Conservation (phyloP, 352 stramenopile species). For the Plasmopara viticola region DNA sequence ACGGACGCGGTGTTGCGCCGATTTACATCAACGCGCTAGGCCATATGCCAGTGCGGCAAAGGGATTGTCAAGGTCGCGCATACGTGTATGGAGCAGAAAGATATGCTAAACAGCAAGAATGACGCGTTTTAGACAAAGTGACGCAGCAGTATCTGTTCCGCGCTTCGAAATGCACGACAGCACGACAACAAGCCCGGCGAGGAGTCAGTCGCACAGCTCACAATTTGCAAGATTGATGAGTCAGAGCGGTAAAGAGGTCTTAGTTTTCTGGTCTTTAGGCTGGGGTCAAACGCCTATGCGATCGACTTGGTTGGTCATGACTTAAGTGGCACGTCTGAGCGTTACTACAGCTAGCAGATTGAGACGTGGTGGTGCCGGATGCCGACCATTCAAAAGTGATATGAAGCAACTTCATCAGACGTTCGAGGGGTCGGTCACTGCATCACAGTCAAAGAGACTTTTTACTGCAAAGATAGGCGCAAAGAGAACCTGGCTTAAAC, state of each 20-base stretch:
- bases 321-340: not conserved
- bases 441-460: not conserved
- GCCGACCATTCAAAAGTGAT: no score
- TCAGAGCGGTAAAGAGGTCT: not conserved
- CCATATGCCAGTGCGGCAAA: no score
- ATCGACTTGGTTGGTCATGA: no score
- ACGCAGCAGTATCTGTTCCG: no score
- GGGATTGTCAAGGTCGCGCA: no score
- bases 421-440: not conserved
- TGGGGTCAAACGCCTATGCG: no score
- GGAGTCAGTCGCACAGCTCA: not conserved
- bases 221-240: not conserved
- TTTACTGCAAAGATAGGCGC: not conserved
- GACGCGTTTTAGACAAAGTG: no score
- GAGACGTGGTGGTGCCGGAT: no score
- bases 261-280: not conserved
- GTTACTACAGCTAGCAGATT: not conserved
- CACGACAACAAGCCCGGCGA: not conserved
- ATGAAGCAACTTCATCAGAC: not conserved
- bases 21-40: no score
- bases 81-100: no score
- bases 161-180: not conserved
- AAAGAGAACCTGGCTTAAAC: not conserved
- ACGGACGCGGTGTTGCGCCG: no score
- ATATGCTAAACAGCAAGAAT: no score